Evolutionary conservation across 352 stramenopile species (phyloP).

Genomic region (Globisporangium splendens): DNA sequence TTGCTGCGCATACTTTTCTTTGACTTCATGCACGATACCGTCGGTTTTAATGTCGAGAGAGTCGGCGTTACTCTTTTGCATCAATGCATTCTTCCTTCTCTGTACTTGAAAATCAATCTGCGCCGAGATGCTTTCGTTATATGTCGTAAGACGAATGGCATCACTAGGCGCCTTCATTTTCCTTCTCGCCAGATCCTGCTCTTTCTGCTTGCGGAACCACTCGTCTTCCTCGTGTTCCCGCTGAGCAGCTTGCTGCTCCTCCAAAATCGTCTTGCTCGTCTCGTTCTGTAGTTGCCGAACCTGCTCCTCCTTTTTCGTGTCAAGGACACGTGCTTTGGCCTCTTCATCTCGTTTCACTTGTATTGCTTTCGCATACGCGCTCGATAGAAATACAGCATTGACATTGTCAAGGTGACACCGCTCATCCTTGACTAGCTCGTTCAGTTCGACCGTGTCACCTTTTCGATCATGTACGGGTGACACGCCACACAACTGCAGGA

Average conservation of each 20-base stretch:
- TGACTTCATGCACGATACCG: slow-evolving; percentile 30
- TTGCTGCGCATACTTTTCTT: slow-evolving; percentile 48
- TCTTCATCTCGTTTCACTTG: slow-evolving; percentile 30
- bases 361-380: slow-evolving; percentile 35
- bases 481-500: background rate
- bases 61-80: slow-evolving; percentile 11
- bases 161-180: slow-evolving; percentile 46
- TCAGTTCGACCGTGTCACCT: background rate
- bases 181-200: slow-evolving; percentile 32
- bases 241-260: slow-evolving; percentile 25
- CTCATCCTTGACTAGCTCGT: slow-evolving; percentile 5
- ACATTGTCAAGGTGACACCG: slow-evolving; percentile 39
- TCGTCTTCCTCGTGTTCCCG: slow-evolving; percentile 38
- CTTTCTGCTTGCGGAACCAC: slow-evolving; percentile 26
- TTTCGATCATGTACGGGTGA: background rate
- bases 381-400: slow-evolving; percentile 51
- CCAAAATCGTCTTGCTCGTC: slow-evolving; percentile 31
- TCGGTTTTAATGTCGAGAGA: slow-evolving; percentile 5
- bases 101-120: slow-evolving; percentile 72
- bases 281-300: slow-evolving; percentile 43
- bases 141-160: slow-evolving; percentile 55
- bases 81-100: slow-evolving; percentile 29
- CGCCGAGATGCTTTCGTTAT: slow-evolving; percentile 59
- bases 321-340: slow-evolving; percentile 27
- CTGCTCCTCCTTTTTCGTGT: slow-evolving; percentile 28